phyloP scores from a whole-genome alignment of 2,329 filamentous ascomycete species.

The Elsinoe ampelina region DNA sequence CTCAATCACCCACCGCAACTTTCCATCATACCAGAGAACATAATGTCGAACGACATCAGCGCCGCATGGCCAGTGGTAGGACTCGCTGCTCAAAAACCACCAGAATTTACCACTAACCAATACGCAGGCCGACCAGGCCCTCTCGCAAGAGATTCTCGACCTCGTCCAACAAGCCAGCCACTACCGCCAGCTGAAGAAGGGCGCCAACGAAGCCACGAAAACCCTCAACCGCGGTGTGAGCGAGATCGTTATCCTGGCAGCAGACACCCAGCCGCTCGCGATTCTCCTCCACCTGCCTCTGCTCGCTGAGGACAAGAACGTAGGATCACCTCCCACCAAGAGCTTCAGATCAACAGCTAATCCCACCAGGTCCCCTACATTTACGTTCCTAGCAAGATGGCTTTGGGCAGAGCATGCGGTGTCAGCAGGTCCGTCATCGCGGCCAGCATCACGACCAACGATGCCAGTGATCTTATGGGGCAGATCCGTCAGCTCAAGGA shows the following conservation, averaged over 20 bases:
- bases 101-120: constrained; percentile 41
- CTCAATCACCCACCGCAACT: background rate
- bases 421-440: constrained; percentile 83
- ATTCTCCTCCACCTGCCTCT: constrained; percentile 86
- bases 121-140: constrained; percentile 39
- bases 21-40: background rate
- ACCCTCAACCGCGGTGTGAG: constrained; percentile 52
- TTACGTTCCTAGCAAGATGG: constrained; percentile 58
- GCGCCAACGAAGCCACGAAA: constrained; percentile 57
- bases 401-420: constrained; percentile 80
- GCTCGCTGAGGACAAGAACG: constrained; percentile 68
- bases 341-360: background rate
- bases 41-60: constrained; percentile 16
- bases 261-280: constrained; percentile 76
- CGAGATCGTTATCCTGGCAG: constrained; percentile 81
- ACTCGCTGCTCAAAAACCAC: constrained; percentile 19
- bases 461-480: constrained; percentile 73
- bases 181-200: constrained; percentile 76
- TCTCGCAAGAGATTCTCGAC: constrained; percentile 39
- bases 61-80: constrained; percentile 25
- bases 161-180: constrained; percentile 56
- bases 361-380: constrained; percentile 18
- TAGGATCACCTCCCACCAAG: constrained; percentile 53
- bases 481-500: constrained; percentile 86
- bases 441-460: constrained; percentile 81